Percentiles rank a stretch among this genome's conserved stretches.
Conservation (phyloP, 768 basidiomycete genomes). For the Collybiopsis luxurians region DNA sequence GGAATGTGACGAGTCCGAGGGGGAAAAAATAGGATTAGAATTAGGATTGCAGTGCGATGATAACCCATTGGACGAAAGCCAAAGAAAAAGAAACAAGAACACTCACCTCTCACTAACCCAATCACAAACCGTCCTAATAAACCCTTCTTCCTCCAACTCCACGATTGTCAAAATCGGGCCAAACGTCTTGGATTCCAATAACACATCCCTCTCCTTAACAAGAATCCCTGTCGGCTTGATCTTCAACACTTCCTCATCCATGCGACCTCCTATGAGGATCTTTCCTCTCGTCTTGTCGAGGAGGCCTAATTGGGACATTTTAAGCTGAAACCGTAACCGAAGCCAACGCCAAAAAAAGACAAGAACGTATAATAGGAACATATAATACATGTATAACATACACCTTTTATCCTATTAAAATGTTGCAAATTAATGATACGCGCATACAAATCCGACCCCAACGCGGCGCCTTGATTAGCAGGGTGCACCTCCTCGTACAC, state of each 20-base stretch:
- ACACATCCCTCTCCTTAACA: slow-evolving; percentile 60
- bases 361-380: too few species aligned
- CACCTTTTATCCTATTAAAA: slow-evolving; percentile 53
- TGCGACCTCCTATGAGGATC: slow-evolving; percentile 62
- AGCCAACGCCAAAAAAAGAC: too few species aligned
- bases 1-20: too few species aligned
- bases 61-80: too few species aligned
- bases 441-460: slow-evolving; percentile 39
- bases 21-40: too few species aligned
- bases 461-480: slow-evolving; percentile 28
- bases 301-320: too few species aligned
- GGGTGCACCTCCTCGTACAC: slow-evolving; percentile 30
- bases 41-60: too few species aligned
- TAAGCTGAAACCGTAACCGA: too few species aligned
- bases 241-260: slow-evolving; percentile 53
- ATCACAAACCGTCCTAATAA: slow-evolving; percentile 65
- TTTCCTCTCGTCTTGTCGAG: slow-evolving; percentile 66
- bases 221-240: slow-evolving; percentile 72
- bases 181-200: slow-evolving; percentile 84
- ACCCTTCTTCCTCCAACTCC: slow-evolving; percentile 45
- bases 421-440: slow-evolving; percentile 55
- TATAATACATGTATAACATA: slow-evolving; percentile 22
- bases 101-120: slow-evolving; percentile 47
- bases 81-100: too few species aligned
- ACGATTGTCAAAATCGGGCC: slow-evolving; percentile 80